Conservation (phyloP, 2,329 filamentous ascomycete genomes). For the Hymenotorrendiella dingleyae region DNA sequence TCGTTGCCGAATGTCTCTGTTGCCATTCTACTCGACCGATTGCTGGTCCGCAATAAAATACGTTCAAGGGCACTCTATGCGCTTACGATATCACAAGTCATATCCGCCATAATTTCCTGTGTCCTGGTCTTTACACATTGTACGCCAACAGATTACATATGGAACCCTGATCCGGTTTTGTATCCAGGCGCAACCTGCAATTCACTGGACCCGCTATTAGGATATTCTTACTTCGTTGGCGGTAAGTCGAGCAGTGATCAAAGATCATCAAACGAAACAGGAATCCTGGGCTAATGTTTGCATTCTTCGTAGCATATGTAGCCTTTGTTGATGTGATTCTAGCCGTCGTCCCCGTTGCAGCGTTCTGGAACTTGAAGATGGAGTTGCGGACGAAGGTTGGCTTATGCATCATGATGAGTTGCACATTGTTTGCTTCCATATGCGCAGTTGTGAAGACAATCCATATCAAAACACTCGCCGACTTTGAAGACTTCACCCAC, state of each 20-base stretch:
- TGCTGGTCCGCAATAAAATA: background rate
- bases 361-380: slow-evolving; percentile 2
- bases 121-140: slow-evolving; percentile 1
- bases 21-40: background rate
- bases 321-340: background rate
- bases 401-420: slow-evolving; percentile 2
- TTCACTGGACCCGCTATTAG: background rate
- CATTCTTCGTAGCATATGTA: background rate
- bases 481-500: slow-evolving; percentile 1
- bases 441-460: slow-evolving; percentile 1
- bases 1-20: slow-evolving; percentile 2
- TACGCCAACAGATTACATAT: background rate
- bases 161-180: slow-evolving; percentile 2
- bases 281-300: too few species aligned
- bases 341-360: background rate
- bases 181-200: background rate
- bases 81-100: background rate
- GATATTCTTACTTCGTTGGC: slow-evolving; percentile 3
- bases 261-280: background rate
- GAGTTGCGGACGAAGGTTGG: slow-evolving; percentile 1
- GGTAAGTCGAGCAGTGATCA: background rate
- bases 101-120: background rate
- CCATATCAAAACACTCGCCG: background rate
- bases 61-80: background rate
- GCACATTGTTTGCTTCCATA: slow-evolving; percentile 1